Base-by-base conservation (phyloP, 192 early-diverging fungal genomes). In the Backusella tarrabulga region DNA sequence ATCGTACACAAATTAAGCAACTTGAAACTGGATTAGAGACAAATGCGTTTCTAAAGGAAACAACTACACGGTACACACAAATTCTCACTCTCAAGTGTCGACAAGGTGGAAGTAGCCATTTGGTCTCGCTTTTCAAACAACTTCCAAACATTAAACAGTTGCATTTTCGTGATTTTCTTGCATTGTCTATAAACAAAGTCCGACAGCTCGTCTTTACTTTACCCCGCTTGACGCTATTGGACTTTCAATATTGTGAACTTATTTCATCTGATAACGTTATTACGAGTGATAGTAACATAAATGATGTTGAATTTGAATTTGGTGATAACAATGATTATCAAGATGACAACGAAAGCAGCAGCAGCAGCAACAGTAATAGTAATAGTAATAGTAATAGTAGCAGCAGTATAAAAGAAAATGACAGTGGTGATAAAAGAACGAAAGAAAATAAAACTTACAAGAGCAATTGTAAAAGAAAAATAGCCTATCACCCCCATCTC, bases 141-240 rank as follows among this genome's bases (percentile, higher is more conserved):
- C 60, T 74, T 21, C 73, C 73, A 35, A 56, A 66, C 14, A 40
- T 74, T 17, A 66, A 26, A 15, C 56, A 60, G 21, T 34, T 74
- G 11, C 50, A 23, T 26, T 74, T 56, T 21, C 50, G 73, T 41
- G 50, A 74, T 74, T 74, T 74, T 60, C 34, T 38, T 12, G n/a
- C 36, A 63, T 38, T 74, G 8, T 63, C 73, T n/a, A 56, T 74
- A 35, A 63, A 63, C 35, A 60, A 38, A 41, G 56, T 74, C 15
- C 56, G 54, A 26, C 52, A 74, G 11, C 52, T 74, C 5, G 52
- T 56, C 12, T n/a, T n/a, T 17, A 74, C 19, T 40, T 41, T 74
- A 26, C 73, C 73, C 32, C 32, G 36, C 11, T n/a, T 74, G 1
- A 36, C 52, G 4, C 21, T 36, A 23, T 9, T 74, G 19, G 21